Conservation (phyloP, 345 rosid genomes). For the Gossypioides kirkii region DNA sequence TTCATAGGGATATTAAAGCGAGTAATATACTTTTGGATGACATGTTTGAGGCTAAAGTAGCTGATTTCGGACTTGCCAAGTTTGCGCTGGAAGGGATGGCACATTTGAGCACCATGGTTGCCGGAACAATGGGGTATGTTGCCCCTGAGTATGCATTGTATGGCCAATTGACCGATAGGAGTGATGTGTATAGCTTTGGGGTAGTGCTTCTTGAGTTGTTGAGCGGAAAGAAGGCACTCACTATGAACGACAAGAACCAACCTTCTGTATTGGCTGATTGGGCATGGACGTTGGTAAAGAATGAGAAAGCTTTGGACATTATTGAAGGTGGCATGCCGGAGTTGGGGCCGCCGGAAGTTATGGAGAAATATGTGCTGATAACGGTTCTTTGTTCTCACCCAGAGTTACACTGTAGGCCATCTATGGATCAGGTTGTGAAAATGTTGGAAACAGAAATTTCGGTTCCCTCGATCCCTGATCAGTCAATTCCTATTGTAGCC, state of each 20-base stretch:
- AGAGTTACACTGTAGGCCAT: constrained; percentile 77
- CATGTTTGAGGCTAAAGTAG: constrained; percentile 68
- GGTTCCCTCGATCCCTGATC: constrained; percentile 67
- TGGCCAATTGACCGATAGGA: constrained; percentile 79
- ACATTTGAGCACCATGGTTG: constrained; percentile 84
- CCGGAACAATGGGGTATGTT: constrained; percentile 91
- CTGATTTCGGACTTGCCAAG: constrained; percentile 87
- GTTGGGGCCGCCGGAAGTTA: constrained; percentile 42
- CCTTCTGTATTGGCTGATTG: constrained; percentile 72
- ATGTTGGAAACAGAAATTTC: constrained; percentile 75
- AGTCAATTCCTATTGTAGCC: constrained; percentile 63
- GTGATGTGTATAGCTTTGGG: constrained; percentile 90
- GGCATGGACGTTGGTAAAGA: constrained; percentile 82
- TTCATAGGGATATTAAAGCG: constrained; percentile 83
- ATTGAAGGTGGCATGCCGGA: constrained; percentile 72
- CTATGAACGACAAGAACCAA: constrained; percentile 39
- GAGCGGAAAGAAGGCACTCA: constrained; percentile 73
- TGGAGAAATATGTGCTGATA: constrained; percentile 78
- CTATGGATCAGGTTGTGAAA: constrained; percentile 93
- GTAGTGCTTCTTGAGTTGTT: constrained; percentile 85
- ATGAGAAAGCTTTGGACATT: constrained; percentile 58
- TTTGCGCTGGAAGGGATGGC: constrained; percentile 77
- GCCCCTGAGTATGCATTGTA: constrained; percentile 94
- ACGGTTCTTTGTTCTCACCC: constrained; percentile 86
- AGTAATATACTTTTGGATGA: constrained; percentile 89